Evolutionary conservation across 495 filamentous ascomycete genomes (phyloP).

Genomic region (Clohesyomyces aquaticus): DNA sequence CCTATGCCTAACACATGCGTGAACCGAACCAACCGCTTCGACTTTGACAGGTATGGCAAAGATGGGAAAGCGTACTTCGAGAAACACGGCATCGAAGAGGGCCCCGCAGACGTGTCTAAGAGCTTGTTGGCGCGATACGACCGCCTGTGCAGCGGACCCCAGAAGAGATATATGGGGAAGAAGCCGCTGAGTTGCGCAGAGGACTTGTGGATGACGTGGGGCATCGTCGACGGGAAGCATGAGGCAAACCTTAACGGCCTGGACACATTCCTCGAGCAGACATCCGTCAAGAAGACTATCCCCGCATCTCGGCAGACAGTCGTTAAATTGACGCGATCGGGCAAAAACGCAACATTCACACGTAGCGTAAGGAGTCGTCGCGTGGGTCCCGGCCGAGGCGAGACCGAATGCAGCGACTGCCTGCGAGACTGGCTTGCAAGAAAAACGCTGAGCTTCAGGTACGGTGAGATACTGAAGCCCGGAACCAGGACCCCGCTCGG

Average conservation of each 20-base stretch:
- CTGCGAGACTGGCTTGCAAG: constrained; percentile 14
- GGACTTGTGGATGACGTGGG: constrained; percentile 13
- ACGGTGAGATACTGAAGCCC: constrained; percentile 13
- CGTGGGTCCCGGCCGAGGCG: constrained; percentile 1
- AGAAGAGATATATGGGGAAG: too few species aligned
- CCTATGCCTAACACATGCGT: not conserved
- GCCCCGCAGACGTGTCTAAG: not conserved
- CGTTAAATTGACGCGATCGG: not conserved
- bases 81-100: not conserved
- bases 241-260: not conserved
- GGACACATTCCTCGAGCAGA: not conserved
- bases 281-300: not conserved
- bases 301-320: not conserved
- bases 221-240: constrained; percentile 1
- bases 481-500: not conserved
- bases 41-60: not conserved
- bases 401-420: constrained; percentile 10
- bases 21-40: constrained; percentile 2
- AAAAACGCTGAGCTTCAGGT: constrained; percentile 11
- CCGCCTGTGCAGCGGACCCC: not conserved
- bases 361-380: not conserved
- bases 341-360: not conserved
- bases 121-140: constrained; percentile 1
- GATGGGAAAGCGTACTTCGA: constrained; percentile 7
- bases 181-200: not conserved